A percentile compares a stretch with the other conserved stretches of the same genome.
Evolutionary conservation across 2,329 filamentous ascomycete genomes (phyloP).

Genomic region (Geoglossum cookeanum): DNA sequence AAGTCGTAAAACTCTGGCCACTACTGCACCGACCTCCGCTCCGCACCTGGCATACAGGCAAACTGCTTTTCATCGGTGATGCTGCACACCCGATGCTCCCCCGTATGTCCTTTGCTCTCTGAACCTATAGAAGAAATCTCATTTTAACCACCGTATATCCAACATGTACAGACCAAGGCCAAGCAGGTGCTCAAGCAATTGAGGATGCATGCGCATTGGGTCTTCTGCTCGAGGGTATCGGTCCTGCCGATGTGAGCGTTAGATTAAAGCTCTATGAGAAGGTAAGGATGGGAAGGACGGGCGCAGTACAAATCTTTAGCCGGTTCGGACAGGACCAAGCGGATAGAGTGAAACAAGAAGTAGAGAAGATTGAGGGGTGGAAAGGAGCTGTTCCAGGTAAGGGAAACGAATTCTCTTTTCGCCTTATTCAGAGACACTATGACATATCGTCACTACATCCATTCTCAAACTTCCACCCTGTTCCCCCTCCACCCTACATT

Average conservation of each 20-base stretch:
- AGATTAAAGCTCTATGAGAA: neutral
- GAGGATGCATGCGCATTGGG: neutral
- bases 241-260: neutral
- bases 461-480: neutral
- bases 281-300: neutral
- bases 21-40: neutral
- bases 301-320: neutral
- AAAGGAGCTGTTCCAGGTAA: neutral
- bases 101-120: neutral
- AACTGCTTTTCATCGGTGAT: slow-evolving; percentile 1
- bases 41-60: neutral
- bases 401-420: neutral
- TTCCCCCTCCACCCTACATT: neutral
- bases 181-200: neutral
- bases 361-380: neutral
- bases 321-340: neutral
- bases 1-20: neutral
- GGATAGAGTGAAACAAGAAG: neutral
- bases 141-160: neutral
- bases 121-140: neutral
- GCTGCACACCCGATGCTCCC: slow-evolving; percentile 2
- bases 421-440: neutral
- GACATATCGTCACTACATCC: neutral
- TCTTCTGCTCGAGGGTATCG: neutral
- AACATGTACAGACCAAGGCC: neutral